Base-by-base conservation (phyloP, 306 rosid species). In the Cucurbita maxima region DNA sequence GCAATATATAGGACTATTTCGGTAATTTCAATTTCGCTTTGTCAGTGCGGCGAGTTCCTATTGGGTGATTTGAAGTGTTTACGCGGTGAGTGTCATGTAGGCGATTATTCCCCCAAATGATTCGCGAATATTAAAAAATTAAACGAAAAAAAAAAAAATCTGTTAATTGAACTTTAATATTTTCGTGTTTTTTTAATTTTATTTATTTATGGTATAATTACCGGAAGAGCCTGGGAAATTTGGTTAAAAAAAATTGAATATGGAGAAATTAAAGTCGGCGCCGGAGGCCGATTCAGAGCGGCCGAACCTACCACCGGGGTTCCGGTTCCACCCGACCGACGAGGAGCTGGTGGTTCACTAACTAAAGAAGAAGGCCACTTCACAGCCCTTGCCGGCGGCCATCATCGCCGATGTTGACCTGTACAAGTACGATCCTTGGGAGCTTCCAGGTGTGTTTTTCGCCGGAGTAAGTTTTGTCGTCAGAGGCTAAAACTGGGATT, bases 401-500 rank as follows among this genome's bases (percentile, higher is more conserved):
- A 85, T 94, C 51, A 87, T 94, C 79, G 95, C 98, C 12, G 98
- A 94, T 45, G 95, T 94, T 47, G 95, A 94, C 76, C 96, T 94
- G 58, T 91, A 94, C 86, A 94, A 94, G 83, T 94, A 87, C 40
- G 98, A 94, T 74, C 98, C 98, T 0, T 94, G 97, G 98, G 95
- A 94, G 80, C 88, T 94, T 18, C 98, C 97, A 57, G 96, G 98
- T 90, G 72, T 8, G 19, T 77, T 5, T 57, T 38, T 44, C 8
- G 64, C 78, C 63, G 54, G 61, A 6, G 7, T 34, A 1, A n/a
- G 47, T 61, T 58, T 10, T 8, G 4, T 25, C 4, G 0, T 30
- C 2, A 13, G 14, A 16, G 22, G 18, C 18, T 58, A 5, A 58
- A 58, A 10, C 10, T 16, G 8, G 19, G 7, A 15, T 52, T 45